These are phyloP conservation scores for Lycium ferocissimum DNA, from an alignment of 257 asterid species.

Conservation along the genomic window DNA sequence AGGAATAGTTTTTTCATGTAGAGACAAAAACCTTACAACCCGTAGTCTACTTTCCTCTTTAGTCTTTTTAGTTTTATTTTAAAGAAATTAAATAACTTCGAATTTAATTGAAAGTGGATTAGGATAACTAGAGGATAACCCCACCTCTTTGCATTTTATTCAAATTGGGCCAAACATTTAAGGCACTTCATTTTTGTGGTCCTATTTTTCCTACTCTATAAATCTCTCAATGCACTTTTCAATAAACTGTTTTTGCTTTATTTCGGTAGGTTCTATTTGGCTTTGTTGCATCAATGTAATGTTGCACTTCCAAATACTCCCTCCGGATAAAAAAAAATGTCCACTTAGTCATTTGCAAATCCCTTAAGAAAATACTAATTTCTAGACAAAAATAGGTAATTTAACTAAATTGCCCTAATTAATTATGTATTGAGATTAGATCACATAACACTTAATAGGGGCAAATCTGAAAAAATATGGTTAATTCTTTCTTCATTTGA, in stretches of 20 bases:
- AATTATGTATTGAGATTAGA: too few species aligned
- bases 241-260: not conserved
- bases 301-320: not conserved
- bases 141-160: conserved; percentile 20
- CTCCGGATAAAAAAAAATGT: too few species aligned
- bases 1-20: not conserved
- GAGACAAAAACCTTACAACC: conserved; percentile 17
- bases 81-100: not conserved
- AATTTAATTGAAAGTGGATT: conserved; percentile 15
- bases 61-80: not conserved
- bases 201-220: not conserved
- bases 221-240: not conserved
- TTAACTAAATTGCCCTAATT: too few species aligned
- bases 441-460: too few species aligned
- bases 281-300: not conserved
- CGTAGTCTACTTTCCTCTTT: not conserved
- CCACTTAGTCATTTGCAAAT: too few species aligned
- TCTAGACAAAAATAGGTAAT: too few species aligned
- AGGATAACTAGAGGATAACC: not conserved
- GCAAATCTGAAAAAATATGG: too few species aligned
- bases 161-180: conserved; percentile 26
- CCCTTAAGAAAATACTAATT: too few species aligned
- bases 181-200: not conserved
- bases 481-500: too few species aligned
- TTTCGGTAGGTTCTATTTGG: not conserved